Evolutionary conservation across 202 grass and related monocot species (phyloP).

Genomic region (Tripidium arundinaceum): DNA sequence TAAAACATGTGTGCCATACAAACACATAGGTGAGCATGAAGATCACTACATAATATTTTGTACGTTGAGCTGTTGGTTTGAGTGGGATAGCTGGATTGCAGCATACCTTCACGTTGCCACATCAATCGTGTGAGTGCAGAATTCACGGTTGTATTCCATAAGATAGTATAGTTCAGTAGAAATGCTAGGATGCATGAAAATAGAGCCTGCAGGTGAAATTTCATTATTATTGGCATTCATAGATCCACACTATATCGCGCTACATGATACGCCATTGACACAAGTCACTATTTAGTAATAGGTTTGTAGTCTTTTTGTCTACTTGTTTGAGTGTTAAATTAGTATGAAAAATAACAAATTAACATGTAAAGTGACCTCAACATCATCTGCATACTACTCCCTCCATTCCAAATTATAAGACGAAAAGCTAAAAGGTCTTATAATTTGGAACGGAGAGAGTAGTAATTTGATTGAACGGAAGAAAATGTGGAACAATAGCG

Average conservation of each 20-base stretch:
- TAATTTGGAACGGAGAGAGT: too few relatives aligned
- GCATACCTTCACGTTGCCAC: conserved; percentile 82
- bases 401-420: too few relatives aligned
- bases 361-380: not conserved
- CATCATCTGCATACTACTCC: not conserved
- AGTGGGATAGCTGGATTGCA: conserved; percentile 12
- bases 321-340: not conserved
- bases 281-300: not conserved
- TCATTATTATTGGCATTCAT: not conserved
- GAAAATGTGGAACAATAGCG: too few relatives aligned
- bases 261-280: not conserved
- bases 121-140: conserved; percentile 92
- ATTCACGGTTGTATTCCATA: conserved; percentile 90
- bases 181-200: conserved; percentile 84
- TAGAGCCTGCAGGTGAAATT: conserved; percentile 54
- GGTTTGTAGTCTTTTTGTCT: too few relatives aligned
- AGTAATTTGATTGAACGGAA: too few relatives aligned
- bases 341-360: not conserved
- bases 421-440: too few relatives aligned
- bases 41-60: not conserved
- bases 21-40: too few relatives aligned
- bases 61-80: not conserved
- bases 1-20: too few relatives aligned
- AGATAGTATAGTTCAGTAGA: conserved; percentile 89
- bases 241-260: not conserved